Base-by-base conservation (phyloP, 352 stramenopile genomes). In the Aphanomyces stellatus region DNA sequence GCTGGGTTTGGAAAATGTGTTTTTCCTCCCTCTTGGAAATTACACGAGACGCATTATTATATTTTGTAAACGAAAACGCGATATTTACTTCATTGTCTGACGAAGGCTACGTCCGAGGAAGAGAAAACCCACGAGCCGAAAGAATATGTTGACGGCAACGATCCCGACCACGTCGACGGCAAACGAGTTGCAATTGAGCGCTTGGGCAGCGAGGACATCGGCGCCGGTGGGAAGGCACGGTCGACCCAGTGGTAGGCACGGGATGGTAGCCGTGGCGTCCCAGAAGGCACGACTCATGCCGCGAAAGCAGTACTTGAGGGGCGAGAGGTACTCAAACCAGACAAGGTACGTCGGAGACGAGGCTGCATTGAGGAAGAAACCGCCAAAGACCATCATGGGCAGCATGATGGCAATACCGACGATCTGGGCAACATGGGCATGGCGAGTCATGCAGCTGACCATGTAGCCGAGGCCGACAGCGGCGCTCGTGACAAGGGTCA, bases 241-340 rank as follows among this genome's bases (percentile, higher is more conserved):
- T 24, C 34, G 37, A 8, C 10, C 25, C 15, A 15, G 11, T 28
- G 11, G 37, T n/a, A 46, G 17, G 42, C 60, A 67, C 6, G 43
- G 60, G 22, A 67, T 56, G 30, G 27, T 37, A 19, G 11, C 22
- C 4, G 57, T 30, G 40, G 60, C 37, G 3, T 15, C 57, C 60
- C 60, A 67, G 49, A 67, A 67, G 17, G 60, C 60, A 4, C 60
- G 60, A 17, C 41, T 67, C 5, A 67, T 57, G 30, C 60, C 60
- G 2, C 63, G 56, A 37, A 77, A 4, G 74, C 56, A 31, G 77
- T 46, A 46, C 37, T 79, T 79, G 35, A 85, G 71, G 0, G 76
- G 77, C 5, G 76, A 87, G 0, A 85, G 30, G 53, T 78, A 80
- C 42, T 72, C 46, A 25, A 84, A 60, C 78, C 78, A 87, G 2